These are phyloP conservation scores for Phialophora expanda DNA, from an alignment of 2,329 filamentous ascomycete genomes.

Conservation along the genomic window DNA sequence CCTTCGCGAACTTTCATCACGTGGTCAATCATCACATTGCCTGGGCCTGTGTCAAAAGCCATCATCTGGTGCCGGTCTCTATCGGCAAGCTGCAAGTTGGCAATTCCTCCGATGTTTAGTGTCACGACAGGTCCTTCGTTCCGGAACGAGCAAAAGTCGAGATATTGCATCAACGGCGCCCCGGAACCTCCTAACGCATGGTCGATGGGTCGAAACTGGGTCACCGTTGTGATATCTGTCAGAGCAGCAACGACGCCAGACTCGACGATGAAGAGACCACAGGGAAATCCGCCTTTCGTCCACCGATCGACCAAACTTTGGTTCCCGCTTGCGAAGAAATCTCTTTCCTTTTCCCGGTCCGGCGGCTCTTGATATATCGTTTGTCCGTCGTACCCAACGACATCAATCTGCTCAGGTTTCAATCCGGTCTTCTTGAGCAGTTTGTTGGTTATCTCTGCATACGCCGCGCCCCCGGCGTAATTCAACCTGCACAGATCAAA, in stretches of 20 bases:
- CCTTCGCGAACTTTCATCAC: slow-evolving; percentile 41
- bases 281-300: slow-evolving; percentile 42
- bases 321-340: slow-evolving; percentile 36
- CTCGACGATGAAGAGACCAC: slow-evolving; percentile 43
- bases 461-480: slow-evolving; percentile 42
- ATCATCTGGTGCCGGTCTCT: slow-evolving; percentile 43
- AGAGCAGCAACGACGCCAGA: slow-evolving; percentile 43
- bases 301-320: slow-evolving; percentile 41
- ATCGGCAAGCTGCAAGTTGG: slow-evolving; percentile 43
- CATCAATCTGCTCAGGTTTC: slow-evolving; percentile 40
- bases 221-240: slow-evolving; percentile 42
- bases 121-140: slow-evolving; percentile 39
- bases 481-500: slow-evolving; percentile 43
- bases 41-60: slow-evolving; percentile 43
- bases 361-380: slow-evolving; percentile 45
- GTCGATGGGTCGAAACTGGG: slow-evolving; percentile 43
- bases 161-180: slow-evolving; percentile 44
- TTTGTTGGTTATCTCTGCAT: slow-evolving; percentile 42
- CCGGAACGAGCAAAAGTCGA: slow-evolving; percentile 44
- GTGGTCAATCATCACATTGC: slow-evolving; percentile 45
- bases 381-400: slow-evolving; percentile 44
- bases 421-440: slow-evolving; percentile 37
- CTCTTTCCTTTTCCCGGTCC: slow-evolving; percentile 37
- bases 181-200: slow-evolving; percentile 43
- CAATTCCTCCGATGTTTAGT: slow-evolving; percentile 44